phyloP scores from a whole-genome alignment of 768 basidiomycete genomes.

The Lentinula boryana region DNA sequence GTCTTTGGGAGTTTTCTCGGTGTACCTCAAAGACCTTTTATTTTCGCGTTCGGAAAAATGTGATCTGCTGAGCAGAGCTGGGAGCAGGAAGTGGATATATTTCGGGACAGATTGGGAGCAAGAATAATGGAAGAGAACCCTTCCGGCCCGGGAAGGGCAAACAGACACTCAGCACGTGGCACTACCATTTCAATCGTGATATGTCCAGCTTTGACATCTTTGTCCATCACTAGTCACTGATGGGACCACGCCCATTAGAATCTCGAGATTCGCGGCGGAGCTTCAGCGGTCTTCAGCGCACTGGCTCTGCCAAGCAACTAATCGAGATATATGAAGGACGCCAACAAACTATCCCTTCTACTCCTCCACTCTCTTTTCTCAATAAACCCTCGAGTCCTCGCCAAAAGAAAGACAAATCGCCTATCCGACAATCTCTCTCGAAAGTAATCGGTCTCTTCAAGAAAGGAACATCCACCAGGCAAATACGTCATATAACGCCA shows the following conservation, averaged over 20 bases:
- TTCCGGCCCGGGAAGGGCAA: not conserved
- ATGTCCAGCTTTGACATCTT: constrained; percentile 1
- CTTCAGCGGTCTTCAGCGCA: constrained; percentile 16
- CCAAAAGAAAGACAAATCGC: constrained; percentile 43
- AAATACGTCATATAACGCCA: constrained; percentile 5
- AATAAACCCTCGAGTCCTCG: constrained; percentile 12
- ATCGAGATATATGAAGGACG: constrained; percentile 48
- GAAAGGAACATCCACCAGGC: constrained; percentile 27
- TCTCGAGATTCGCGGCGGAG: not conserved
- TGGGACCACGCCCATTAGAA: constrained; percentile 4
- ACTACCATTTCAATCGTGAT: not conserved
- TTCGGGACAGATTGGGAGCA: not conserved
- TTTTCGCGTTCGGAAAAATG: not conserved
- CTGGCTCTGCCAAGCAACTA: constrained; percentile 43
- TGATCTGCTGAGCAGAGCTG: not conserved
- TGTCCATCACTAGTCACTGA: not conserved
- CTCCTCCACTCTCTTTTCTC: constrained; percentile 8
- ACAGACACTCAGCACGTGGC: not conserved
- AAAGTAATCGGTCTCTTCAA: constrained; percentile 60
- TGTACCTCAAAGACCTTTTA: not conserved
- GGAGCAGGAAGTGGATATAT: not conserved
- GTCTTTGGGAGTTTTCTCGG: not conserved
- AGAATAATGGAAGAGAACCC: not conserved
- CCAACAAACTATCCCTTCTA: constrained; percentile 7
- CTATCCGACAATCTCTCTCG: constrained; percentile 57